Conservation (phyloP, 1,284 basidiomycete species). For the Apiotrichum siamense region DNA sequence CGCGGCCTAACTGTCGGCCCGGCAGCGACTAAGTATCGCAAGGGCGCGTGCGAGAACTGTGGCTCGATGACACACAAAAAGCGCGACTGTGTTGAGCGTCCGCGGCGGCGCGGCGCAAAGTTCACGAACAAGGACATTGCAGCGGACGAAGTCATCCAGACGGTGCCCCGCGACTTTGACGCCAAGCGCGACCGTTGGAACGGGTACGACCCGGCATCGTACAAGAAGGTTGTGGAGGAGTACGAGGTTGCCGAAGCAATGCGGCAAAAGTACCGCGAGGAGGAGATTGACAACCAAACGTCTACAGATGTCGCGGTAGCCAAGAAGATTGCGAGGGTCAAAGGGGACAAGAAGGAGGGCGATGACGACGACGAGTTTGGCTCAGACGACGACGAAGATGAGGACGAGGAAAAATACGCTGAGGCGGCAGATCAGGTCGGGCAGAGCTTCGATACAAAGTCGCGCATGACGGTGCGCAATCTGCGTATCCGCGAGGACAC, state of each 20-base stretch:
- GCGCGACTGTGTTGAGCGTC: slow-evolving; percentile 90
- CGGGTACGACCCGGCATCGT: slow-evolving; percentile 85
- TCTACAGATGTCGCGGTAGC: slow-evolving; percentile 73
- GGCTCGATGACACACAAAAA: slow-evolving; percentile 91
- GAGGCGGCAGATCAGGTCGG: slow-evolving; percentile 96
- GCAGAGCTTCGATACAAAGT: slow-evolving; percentile 96
- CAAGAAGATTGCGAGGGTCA: slow-evolving; percentile 75
- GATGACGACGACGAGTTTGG: slow-evolving; percentile 80
- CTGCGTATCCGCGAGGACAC: slow-evolving; percentile 98
- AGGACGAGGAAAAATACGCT: slow-evolving; percentile 88
- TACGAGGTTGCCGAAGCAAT: slow-evolving; percentile 90
- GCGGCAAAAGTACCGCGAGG: slow-evolving; percentile 81
- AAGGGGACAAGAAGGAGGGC: slow-evolving; percentile 58
- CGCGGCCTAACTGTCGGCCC: slow-evolving; percentile 79
- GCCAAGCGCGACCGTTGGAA: slow-evolving; percentile 98
- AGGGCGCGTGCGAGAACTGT: slow-evolving; percentile 98
- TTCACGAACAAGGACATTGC: slow-evolving; percentile 86
- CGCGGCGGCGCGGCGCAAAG: slow-evolving; percentile 91
- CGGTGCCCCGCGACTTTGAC: slow-evolving; percentile 76
- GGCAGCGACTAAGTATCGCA: slow-evolving; percentile 90
- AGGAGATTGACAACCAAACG: slow-evolving; percentile 93
- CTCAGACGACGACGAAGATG: slow-evolving; percentile 65
- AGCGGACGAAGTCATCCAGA: slow-evolving; percentile 82
- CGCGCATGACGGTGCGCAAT: slow-evolving; percentile 95
- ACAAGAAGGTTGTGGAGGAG: slow-evolving; percentile 83